Base-by-base conservation (phyloP, 1,284 basidiomycete genomes). In the Cutaneotrichosporon sp. region DNA sequence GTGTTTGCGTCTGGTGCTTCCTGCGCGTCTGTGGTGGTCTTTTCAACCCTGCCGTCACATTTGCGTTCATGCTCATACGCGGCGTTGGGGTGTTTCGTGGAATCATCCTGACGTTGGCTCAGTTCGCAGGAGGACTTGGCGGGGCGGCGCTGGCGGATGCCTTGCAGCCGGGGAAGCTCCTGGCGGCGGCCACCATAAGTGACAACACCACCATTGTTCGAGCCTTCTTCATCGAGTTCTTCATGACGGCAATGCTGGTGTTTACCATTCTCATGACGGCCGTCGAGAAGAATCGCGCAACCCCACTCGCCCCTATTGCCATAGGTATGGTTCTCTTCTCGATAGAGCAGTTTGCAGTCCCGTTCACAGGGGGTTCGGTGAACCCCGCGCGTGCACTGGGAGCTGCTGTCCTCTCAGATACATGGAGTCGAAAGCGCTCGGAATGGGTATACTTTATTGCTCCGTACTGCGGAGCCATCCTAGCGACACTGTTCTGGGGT, bases 251-350 rank as follows among this genome's bases (percentile, higher is more conserved):
- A 43, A 64, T 65, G 36, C 69, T 78, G 17, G 69, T 73, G 65
- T 50, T 70, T 20, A 65, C 71, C 45, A 72, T 78, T 45, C 70
- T 78, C 44, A 63, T 80, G 50, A 65, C 77, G 10, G 78, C 78
- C 36, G 78, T 75, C 21, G 77, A 78, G 65, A 79, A 76, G 67
- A 75, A 79, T 67, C 69, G 74, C 37, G 75, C 72, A 10, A 80
- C 79, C 0, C 79, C 77, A 63, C 70, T 80, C 20, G 78, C 79
- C 1, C 79, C 79, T 2, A 72, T 80, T 52, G 78, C 76, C 42
- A 80, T 80, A 49, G 78, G 79, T 44, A 70, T 76, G 47, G 69
- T 75, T 3, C 65, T 78, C 17, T 77, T 78, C 60, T 70, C 76
- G 35, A 75, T 76, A 44, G 77, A 78, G 61, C 60, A 78, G 34